phyloP scores from a whole-genome alignment of 129 eudicot genomes.

The Lonicera japonica region DNA sequence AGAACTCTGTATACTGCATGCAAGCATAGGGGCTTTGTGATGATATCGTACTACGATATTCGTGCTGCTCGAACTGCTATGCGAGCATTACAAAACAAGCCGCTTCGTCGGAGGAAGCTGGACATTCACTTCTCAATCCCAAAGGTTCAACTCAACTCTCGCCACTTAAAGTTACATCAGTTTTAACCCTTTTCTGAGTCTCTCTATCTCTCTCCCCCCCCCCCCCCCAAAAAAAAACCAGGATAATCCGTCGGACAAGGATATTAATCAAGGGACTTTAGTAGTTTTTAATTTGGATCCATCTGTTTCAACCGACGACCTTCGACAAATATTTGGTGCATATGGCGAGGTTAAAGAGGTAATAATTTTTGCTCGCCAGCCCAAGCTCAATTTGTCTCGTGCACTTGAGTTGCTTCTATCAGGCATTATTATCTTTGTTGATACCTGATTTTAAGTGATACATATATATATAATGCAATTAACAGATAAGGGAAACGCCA shows the following conservation, averaged over 20 bases:
- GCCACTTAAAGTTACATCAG: background rate
- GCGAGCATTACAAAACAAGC: slow-evolving; percentile 82
- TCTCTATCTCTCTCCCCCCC: background rate
- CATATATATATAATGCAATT: slow-evolving; percentile 7
- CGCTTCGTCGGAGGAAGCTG: slow-evolving; percentile 80
- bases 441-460: background rate
- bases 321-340: slow-evolving; percentile 80
- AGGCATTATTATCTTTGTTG: slow-evolving; percentile 1
- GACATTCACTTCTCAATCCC: slow-evolving; percentile 96
- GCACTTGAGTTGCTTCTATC: background rate
- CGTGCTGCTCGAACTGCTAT: slow-evolving; percentile 94
- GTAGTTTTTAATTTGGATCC: slow-evolving; percentile 93
- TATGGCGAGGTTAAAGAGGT: slow-evolving; percentile 98
- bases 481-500: slow-evolving; percentile 88
- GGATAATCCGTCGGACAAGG: slow-evolving; percentile 98
- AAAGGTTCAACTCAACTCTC: slow-evolving; percentile 44
- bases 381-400: background rate
- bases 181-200: background rate
- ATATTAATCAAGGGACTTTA: slow-evolving; percentile 89
- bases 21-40: slow-evolving; percentile 93
- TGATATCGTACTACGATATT: slow-evolving; percentile 96
- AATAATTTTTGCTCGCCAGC: background rate
- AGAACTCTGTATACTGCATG: slow-evolving; percentile 88
- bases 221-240: too few relatives aligned
- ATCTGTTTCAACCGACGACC: slow-evolving; percentile 88